These are phyloP conservation scores for Ascocoryne sarcoides DNA, from an alignment of 2,329 filamentous ascomycete genomes.

Conservation along the genomic window DNA sequence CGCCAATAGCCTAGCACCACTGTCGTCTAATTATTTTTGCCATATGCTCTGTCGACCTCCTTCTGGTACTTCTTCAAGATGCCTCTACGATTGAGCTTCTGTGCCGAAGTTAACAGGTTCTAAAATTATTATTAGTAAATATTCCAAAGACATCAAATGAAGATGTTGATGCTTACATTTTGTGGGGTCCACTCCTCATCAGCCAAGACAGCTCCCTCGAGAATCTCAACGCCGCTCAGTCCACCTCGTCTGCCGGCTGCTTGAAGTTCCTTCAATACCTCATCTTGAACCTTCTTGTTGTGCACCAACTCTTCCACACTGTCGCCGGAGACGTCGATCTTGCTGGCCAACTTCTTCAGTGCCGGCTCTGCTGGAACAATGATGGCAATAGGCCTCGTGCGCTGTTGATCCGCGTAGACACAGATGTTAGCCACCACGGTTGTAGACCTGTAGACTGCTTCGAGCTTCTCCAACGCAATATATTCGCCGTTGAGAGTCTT, in stretches of 20 bases:
- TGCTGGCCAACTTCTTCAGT: constrained; percentile 47
- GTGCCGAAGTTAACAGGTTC: constrained; percentile 2
- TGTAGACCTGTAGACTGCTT: constrained; percentile 76
- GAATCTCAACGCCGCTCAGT: constrained; percentile 34
- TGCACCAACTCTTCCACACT: constrained; percentile 46
- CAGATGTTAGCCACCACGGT: constrained; percentile 75
- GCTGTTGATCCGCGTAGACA: constrained; percentile 67
- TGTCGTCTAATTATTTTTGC: neutral
- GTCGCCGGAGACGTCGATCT: constrained; percentile 51
- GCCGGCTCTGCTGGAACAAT: constrained; percentile 59
- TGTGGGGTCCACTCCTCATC: constrained; percentile 8
- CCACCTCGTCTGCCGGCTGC: constrained; percentile 54
- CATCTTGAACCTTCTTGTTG: constrained; percentile 51
- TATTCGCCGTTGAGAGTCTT: constrained; percentile 95
- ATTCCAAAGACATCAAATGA: neutral
- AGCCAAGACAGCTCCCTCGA: constrained; percentile 4
- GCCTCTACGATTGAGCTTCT: constrained; percentile 1
- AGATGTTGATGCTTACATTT: constrained; percentile 5
- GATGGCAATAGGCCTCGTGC: constrained; percentile 68
- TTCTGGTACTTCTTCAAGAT: constrained; percentile 1
- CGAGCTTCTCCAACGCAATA: constrained; percentile 90
- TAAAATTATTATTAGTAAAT: neutral
- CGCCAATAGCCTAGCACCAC: too few relatives aligned
- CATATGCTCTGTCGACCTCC: neutral
- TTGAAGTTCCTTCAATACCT: constrained; percentile 60